A percentile compares a stretch with the other conserved stretches of the same genome.
Evolutionary conservation across 129 eudicot species (phyloP).

Genomic region (Cynara cardunculus): DNA sequence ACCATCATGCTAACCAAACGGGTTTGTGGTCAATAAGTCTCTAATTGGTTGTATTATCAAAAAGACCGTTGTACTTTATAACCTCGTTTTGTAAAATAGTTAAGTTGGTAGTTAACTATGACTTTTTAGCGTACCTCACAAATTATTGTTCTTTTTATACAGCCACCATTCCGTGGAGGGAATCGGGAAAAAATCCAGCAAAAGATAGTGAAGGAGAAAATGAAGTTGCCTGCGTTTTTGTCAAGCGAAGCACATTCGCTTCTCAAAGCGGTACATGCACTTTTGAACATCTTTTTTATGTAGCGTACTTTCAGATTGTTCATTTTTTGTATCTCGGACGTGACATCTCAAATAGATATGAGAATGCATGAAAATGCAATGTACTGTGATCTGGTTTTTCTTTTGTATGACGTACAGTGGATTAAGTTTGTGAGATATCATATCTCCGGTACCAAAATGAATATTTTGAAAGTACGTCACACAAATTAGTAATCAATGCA

Average conservation of each 20-base stretch:
- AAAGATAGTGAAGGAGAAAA: conserved; percentile 79
- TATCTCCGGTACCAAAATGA: background rate
- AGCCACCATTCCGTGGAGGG: conserved; percentile 92
- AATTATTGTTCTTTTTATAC: conserved; percentile 23
- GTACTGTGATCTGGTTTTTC: background rate
- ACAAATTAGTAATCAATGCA: background rate
- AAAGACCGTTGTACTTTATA: background rate
- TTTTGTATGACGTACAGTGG: background rate
- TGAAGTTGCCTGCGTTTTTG: conserved; percentile 78
- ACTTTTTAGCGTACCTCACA: background rate
- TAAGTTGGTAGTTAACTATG: background rate
- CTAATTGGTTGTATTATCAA: background rate
- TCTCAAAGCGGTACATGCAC: conserved; percentile 63
- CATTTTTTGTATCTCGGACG: background rate
- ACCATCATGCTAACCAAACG: background rate
- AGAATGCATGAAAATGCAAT: background rate
- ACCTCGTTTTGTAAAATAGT: background rate
- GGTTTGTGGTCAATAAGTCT: background rate
- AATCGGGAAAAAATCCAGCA: conserved; percentile 77
- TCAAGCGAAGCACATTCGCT: conserved; percentile 85
- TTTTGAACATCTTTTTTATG: background rate
- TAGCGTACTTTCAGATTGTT: background rate
- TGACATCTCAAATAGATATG: background rate
- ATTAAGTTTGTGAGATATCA: background rate
- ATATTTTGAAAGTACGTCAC: background rate